Evolutionary conservation across 495 filamentous ascomycete species (phyloP), one percentile per base, ranked within the genome.

Genomic region (Aspergillus mulundensis): DNA sequence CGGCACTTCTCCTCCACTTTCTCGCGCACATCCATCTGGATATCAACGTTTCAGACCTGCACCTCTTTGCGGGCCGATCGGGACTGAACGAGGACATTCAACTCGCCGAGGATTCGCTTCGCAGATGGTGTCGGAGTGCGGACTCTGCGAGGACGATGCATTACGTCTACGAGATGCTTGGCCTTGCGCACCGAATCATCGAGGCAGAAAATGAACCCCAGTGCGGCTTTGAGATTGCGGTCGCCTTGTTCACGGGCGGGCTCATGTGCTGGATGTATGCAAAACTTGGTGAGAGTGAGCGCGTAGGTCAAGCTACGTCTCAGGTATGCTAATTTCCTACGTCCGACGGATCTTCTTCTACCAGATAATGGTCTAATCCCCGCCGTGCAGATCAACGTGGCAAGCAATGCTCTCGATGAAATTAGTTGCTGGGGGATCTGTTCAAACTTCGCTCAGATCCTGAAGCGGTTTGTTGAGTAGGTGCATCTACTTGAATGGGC

Each of bases 261-360:
- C 16, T 49, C 4, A 49, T 25, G 15, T 49, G 46, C 14, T 49
- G 46, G 46, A 49, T 49, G 46, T 49, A 32, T 49, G 46, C 24
- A 18, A 49, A 30, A n/a, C 18, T 49, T 8, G 25, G 25, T 28
- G 25, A 3, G 8, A 8, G 8, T 28, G 25, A 8, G 25, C 25
- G 25, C 4, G 25, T 4, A 8, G 8, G 25, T 28, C 25, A 3
- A 3, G 25, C 25, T 28, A 28, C 3, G 25, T 28, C 25, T 28
- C 25, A 28, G 25, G 25, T 28, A 28, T 4, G 25, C 25, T 8
- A 28, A 3, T 8, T 28, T 28, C 4, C 25, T 28, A 28, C 25
- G 25, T 28, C n/a, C n/a, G n/a, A n/a, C n/a, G 25, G 8, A 28
- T 28, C 3, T 28, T 28, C 8, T 4, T 28, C 25, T 28, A 3